These are phyloP conservation scores for Jamesozyma jinghongensis DNA, from an alignment of 805 yeast genomes.

Conservation along the genomic window DNA sequence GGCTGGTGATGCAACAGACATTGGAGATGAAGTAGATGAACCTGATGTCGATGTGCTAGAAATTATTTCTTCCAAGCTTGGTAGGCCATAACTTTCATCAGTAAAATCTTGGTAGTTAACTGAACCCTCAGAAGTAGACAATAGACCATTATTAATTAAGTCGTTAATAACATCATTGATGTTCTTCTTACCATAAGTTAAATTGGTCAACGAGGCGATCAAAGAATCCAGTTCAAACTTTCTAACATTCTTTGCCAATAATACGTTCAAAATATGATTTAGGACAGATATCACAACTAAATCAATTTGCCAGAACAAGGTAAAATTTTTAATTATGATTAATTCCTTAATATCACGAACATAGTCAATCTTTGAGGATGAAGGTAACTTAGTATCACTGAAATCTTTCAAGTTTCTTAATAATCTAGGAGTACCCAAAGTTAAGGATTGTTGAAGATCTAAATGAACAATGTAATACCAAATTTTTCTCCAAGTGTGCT, in stretches of 20 bases:
- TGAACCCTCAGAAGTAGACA: conserved; percentile 25
- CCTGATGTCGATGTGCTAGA: conserved; percentile 2
- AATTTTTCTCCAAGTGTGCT: conserved; percentile 48
- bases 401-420: conserved; percentile 32
- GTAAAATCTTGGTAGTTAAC: conserved; percentile 20
- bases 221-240: conserved; percentile 34
- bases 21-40: conserved; percentile 3
- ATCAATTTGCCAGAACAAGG: conserved; percentile 40
- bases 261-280: conserved; percentile 28
- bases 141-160: conserved; percentile 23
- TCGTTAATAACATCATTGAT: conserved; percentile 23
- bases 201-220: conserved; percentile 27
- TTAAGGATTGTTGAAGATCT: conserved; percentile 37
- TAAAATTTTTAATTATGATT: conserved; percentile 39
- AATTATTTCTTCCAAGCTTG: conserved; percentile 25
- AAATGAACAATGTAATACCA: conserved; percentile 42
- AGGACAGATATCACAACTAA: conserved; percentile 31
- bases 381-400: conserved; percentile 38
- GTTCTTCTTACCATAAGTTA: conserved; percentile 28
- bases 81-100: conserved; percentile 28
- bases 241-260: conserved; percentile 34
- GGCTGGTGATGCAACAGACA: conserved; percentile 5
- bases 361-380: conserved; percentile 30
- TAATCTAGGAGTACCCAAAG: conserved; percentile 35
- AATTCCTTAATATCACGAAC: conserved; percentile 36